phyloP scores from a whole-genome alignment of 2,329 filamentous ascomycete genomes.

The Colletotrichum somersetense region DNA sequence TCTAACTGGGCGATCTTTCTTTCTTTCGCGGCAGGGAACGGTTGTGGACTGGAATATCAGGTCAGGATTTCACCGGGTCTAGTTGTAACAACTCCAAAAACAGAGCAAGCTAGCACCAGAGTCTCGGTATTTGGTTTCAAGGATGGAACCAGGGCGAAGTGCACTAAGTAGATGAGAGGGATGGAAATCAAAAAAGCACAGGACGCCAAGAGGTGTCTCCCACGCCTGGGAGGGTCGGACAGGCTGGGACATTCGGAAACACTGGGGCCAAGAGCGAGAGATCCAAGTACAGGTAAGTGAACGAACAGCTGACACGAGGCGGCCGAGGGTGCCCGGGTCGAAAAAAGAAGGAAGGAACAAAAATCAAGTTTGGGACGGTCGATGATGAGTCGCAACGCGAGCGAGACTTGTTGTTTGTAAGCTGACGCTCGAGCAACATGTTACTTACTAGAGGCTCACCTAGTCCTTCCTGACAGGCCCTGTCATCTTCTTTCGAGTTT shows the following conservation, averaged over 20 bases:
- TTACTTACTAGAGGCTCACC: neutral
- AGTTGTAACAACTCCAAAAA: neutral
- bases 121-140: conserved; percentile 26
- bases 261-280: conserved; percentile 23
- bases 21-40: conserved; percentile 1
- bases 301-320: conserved; percentile 28
- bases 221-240: conserved; percentile 1
- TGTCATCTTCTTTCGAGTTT: conserved; percentile 2
- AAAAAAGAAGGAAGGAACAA: neutral
- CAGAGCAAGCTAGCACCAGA: conserved; percentile 13
- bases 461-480: neutral
- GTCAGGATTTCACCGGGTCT: conserved; percentile 4
- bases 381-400: neutral
- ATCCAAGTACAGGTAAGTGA: neutral
- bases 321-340: conserved; percentile 7
- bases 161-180: neutral
- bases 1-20: neutral
- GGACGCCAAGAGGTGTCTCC: conserved; percentile 31
- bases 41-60: conserved; percentile 11
- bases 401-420: neutral
- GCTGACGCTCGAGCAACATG: conserved; percentile 21
- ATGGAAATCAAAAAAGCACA: conserved; percentile 26
- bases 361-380: neutral
- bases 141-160: conserved; percentile 13
- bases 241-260: conserved; percentile 22